Base-by-base conservation (phyloP, 306 rosid genomes). In the Arachis hypogaea region DNA sequence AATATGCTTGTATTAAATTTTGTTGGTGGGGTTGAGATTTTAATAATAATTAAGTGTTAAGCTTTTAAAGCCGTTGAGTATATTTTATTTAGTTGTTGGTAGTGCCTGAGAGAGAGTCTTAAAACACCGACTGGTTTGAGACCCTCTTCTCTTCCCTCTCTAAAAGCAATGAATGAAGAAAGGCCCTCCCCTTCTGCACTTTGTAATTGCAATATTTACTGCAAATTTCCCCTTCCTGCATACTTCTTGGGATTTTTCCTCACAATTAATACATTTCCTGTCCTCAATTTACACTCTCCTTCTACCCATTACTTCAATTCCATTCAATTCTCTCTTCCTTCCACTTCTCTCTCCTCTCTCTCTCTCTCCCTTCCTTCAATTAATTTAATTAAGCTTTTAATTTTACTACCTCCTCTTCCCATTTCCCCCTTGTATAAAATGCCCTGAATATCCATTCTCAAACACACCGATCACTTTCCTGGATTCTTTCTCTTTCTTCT, bases 241-340 rank as follows among this genome's bases (percentile, higher is more conserved):
- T 84, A 77, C 80, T 77, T 85, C 81, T 80, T 85, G 90, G 80
- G 86, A 84, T 88, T 84, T 92, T 92, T 81, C 78, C 85, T 77
- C 29, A 81, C 91, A 74, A 85, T 90, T 88, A 92, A 92, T 90
- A 83, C 94, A 79, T 88, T 88, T 92, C 88, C 87, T 82, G 89
- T 78, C 92, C 88, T 82, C 92, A 92, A 88, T 86, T 88, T 86
- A 90, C 92, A 85, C 86, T 83, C 91, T 85, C 80, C 90, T 90
- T 88, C 98, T 79, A 83, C 89, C 85, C 84, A 71, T 69, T 64
- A 72, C 86, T 82, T 87, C 85, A 81, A 87, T 83, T 83, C 86
- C 74, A 73, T 81, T 47, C 76, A 81, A 80, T 80, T 74, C 78
- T 14, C 63, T 86, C 81, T 36, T 52, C 73, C 59, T 49, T 22